Percentiles rank a stretch among this genome's conserved stretches.
These are phyloP conservation scores for Akanthomyces lecanii DNA, from an alignment of 2,329 filamentous ascomycete genomes.

Conservation along the genomic window DNA sequence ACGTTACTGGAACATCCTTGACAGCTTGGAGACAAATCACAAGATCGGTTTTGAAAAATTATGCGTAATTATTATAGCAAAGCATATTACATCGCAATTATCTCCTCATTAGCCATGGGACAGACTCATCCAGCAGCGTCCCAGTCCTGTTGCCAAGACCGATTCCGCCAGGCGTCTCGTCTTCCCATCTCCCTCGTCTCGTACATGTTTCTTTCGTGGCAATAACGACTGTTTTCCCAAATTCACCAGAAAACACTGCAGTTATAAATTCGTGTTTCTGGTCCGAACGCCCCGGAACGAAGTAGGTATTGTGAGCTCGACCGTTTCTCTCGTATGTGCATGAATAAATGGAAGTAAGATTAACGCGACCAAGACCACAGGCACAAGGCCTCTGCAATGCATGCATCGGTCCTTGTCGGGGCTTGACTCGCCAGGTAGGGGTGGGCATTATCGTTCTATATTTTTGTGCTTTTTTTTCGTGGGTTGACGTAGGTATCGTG, in stretches of 20 bases:
- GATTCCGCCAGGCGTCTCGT: neutral
- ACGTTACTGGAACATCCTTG: too few species aligned
- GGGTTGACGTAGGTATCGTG: conserved; percentile 5
- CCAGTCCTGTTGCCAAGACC: neutral
- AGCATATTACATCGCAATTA: conserved; percentile 13
- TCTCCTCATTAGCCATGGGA: conserved; percentile 6
- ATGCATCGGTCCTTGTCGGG: neutral
- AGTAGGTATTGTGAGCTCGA: conserved; percentile 14
- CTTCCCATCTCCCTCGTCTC: neutral
- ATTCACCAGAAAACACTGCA: neutral
- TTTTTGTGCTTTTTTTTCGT: neutral
- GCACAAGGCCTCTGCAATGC: neutral
- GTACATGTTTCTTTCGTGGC: neutral
- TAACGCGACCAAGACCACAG: neutral
- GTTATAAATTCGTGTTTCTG: neutral
- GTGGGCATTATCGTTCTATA: conserved; percentile 10
- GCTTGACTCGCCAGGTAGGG: neutral
- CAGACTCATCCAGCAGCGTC: too few species aligned
- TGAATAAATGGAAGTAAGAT: conserved; percentile 12
- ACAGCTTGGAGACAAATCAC: too few species aligned
- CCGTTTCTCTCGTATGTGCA: conserved; percentile 14
- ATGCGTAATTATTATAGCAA: conserved; percentile 2
- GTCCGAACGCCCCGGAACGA: conserved; percentile 13
- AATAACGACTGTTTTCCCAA: conserved; percentile 11
- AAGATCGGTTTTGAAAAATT: neutral